Evolutionary conservation across 208 protist species (phyloP).

Genomic region (Acanthamoeba healyi): DNA sequence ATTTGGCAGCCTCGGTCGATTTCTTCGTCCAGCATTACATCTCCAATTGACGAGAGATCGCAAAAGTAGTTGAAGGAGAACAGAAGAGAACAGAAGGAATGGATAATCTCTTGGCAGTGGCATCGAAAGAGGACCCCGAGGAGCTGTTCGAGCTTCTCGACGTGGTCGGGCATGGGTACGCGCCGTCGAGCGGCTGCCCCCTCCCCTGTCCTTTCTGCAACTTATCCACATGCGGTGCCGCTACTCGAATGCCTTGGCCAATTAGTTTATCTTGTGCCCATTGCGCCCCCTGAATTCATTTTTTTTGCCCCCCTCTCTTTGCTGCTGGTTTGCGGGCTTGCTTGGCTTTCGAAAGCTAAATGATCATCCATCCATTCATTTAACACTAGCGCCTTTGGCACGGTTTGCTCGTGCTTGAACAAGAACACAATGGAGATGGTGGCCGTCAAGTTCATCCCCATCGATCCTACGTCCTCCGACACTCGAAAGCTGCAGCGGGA

Average conservation of each 20-base stretch:
- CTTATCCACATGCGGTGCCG: too few species aligned
- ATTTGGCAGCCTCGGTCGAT: too few species aligned
- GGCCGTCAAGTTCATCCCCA: conserved; percentile 52
- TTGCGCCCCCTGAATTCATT: not conserved
- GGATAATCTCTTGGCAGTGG: conserved; percentile 32
- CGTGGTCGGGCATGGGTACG: conserved; percentile 17
- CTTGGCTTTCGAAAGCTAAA: not conserved
- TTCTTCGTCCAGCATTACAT: too few species aligned
- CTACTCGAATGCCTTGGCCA: too few species aligned
- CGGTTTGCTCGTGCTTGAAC: conserved; percentile 57
- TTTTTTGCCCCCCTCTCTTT: not conserved
- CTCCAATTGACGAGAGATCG: too few species aligned
- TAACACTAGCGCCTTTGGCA: conserved; percentile 48
- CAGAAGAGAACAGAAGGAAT: too few species aligned
- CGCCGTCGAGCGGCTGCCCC: too few species aligned
- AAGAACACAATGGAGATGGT: conserved; percentile 51
- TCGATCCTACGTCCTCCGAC: conserved; percentile 32
- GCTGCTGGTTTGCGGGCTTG: too few species aligned
- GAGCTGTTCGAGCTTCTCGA: conserved; percentile 63
- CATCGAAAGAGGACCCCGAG: conserved; percentile 39
- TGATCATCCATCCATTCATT: too few species aligned
- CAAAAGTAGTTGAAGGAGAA: too few species aligned
- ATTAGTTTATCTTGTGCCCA: too few species aligned
- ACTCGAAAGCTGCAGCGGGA: conserved; percentile 47
- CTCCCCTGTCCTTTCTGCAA: too few species aligned